Evolutionary conservation across 345 rosid genomes (phyloP), one percentile per base, ranked within the genome.

Genomic region (Eucalyptus polyanthemos): DNA sequence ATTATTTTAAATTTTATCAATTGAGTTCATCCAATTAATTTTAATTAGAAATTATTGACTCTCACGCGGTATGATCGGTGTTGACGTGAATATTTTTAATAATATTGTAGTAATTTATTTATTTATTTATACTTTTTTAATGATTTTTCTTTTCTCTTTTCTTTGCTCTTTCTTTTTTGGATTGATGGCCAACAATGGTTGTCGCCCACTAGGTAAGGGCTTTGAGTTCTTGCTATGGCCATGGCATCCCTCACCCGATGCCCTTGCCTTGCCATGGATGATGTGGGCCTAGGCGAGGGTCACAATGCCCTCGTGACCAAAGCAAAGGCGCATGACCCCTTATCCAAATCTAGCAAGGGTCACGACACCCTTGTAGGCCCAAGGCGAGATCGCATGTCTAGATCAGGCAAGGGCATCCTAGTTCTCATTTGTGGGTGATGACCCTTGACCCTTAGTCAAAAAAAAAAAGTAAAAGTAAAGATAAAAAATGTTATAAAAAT

Each of bases 31-130:
- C 6, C 1, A 56, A 24, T 5, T 24, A 56, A 56, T 56, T 56
- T 56, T 56, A 24, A 56, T 56, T 22, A 2, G 6, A 56, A 56
- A 54, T 22, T 22, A 54, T 54, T 54, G 25, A 54, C 25, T 51
- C 54, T 0, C 54, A 51, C 4, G 0, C 0, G 0, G 9, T 51
- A 6, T 51, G 1, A 51, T 51, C 2, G 3, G 0, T 22, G 11
- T 54, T 54, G 11, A 21, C 0, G 5, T 54, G 58, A 54, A 54
- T 8, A 54, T 22, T 54, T 54, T 54, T 21, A 54, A 54, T 21
- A 54, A 54, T 54, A 54, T 21, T 54, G 1, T 54, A 8, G 5
- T 1, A 54, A 19, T 50, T 50, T 50, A 15, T 15, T 50, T 16
- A 50, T 50, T 50, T 50, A 7, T 53, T 53, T 53, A 16, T 7